These are phyloP conservation scores for Ophiocordyceps unilateralis DNA, from an alignment of 2,329 filamentous ascomycete genomes.

Conservation along the genomic window DNA sequence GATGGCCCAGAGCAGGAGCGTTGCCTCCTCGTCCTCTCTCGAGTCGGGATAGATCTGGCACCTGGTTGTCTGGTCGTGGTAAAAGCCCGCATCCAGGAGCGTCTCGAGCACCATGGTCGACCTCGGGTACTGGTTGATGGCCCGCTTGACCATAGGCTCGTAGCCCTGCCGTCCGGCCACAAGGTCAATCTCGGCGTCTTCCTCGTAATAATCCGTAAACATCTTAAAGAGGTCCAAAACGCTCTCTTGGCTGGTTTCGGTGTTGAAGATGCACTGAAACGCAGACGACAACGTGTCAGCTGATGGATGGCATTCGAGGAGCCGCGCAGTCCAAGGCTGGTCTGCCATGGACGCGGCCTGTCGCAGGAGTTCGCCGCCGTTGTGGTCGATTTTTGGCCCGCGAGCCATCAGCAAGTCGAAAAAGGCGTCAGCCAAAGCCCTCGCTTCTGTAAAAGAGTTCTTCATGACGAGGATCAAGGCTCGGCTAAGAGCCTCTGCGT, in stretches of 20 bases:
- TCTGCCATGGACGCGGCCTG: slow-evolving; percentile 35
- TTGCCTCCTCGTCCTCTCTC: slow-evolving; percentile 35
- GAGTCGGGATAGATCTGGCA: slow-evolving; percentile 25
- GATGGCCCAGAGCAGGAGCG: slow-evolving; percentile 42
- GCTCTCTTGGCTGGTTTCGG: slow-evolving; percentile 29
- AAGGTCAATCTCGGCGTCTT: slow-evolving; percentile 30
- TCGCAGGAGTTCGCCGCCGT: slow-evolving; percentile 35
- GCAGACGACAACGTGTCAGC: slow-evolving; percentile 31
- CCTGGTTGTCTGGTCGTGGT: slow-evolving; percentile 34
- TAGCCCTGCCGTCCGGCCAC: slow-evolving; percentile 24
- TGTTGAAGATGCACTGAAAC: slow-evolving; percentile 39
- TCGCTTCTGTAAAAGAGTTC: slow-evolving; percentile 19
- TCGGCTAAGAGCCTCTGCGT: slow-evolving; percentile 25
- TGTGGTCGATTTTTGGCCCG: slow-evolving; percentile 29
- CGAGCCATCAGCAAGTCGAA: slow-evolving; percentile 20
- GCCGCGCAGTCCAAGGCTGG: slow-evolving; percentile 26
- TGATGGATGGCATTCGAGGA: slow-evolving; percentile 32
- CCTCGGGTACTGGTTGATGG: slow-evolving; percentile 35
- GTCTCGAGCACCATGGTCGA: slow-evolving; percentile 33
- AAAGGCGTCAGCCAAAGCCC: slow-evolving; percentile 25
- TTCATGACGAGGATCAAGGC: slow-evolving; percentile 30
- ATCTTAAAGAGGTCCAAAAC: slow-evolving; percentile 31
- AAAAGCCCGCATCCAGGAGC: slow-evolving; percentile 39
- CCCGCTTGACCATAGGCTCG: slow-evolving; percentile 32
- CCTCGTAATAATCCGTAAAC: slow-evolving; percentile 32